These are phyloP conservation scores for Leishmania martiniquensis DNA, from an alignment of 208 protist species.

Conservation along the genomic window DNA sequence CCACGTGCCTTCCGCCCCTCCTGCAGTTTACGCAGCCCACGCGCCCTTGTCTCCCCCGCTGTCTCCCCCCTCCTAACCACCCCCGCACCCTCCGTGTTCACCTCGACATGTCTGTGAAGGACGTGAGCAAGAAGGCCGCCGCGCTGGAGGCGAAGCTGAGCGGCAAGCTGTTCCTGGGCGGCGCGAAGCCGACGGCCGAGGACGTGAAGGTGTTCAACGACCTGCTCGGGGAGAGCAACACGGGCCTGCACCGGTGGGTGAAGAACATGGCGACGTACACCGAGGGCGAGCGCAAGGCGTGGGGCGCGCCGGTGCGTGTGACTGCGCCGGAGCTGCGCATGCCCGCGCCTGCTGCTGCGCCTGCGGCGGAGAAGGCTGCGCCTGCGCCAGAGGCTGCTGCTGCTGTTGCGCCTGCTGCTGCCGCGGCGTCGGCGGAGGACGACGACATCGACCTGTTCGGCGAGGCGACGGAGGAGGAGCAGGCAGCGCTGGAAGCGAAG, in stretches of 20 bases:
- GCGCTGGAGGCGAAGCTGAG: constrained; percentile 59
- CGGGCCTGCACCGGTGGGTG: constrained; percentile 66
- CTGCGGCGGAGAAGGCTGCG: constrained; percentile 29
- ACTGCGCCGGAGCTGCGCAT: constrained; percentile 35
- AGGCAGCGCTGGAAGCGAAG: constrained; percentile 84
- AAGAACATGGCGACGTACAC: constrained; percentile 78
- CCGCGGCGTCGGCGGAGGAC: constrained; percentile 56
- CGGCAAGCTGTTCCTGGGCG: constrained; percentile 70
- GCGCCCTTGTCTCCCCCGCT: not conserved
- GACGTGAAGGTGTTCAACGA: constrained; percentile 80
- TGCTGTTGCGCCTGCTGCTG: constrained; percentile 30
- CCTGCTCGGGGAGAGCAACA: constrained; percentile 57
- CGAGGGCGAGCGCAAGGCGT: constrained; percentile 55
- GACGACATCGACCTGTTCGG: constrained; percentile 93
- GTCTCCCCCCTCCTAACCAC: constrained; percentile 5
- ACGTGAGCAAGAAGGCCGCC: constrained; percentile 54
- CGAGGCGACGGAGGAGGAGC: constrained; percentile 86
- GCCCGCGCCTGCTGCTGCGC: constrained; percentile 17
- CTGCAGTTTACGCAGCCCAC: not conserved
- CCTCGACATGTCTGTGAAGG: constrained; percentile 60
- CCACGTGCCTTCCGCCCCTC: not conserved
- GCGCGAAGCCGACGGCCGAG: constrained; percentile 63
- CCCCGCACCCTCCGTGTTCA: not conserved
- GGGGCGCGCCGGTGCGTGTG: constrained; percentile 60
- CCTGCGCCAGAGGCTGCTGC: constrained; percentile 33